Evolutionary conservation across 1,139 yeast genomes (phyloP), one percentile per base, ranked within the genome.

Genomic region (Saccharomyces hybrid): DNA sequence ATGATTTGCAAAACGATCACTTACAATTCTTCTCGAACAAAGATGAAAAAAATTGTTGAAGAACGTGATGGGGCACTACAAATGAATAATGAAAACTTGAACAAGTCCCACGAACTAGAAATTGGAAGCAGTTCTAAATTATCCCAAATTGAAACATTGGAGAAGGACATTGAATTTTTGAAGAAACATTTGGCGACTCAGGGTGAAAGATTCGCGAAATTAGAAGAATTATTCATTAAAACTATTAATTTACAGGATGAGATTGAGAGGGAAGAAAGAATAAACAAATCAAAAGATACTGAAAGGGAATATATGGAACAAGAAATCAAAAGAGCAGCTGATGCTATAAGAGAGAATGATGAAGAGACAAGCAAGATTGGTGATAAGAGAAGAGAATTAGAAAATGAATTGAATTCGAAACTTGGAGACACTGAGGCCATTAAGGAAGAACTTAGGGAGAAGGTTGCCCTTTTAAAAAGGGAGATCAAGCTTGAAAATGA

Each of bases 231-330:
- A 6, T 66, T 62, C 12, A 67, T 56, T 57, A 72, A 67, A 68
- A 77, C 67, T 65, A 77, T 79, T 59, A 75, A 61, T 58, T 69
- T 71, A 67, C 75, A 73, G 59, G 74, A 63, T 49, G 78, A 69
- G 63, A 72, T 71, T 49, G 75, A 68, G 60, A 74, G 59, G 56
- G 74, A 71, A 56, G 75, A 64, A 53, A 74, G 67, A 63, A 71
- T 65, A 65, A 72, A 58, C 54, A 75, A 64, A 55, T 76, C 68
- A 64, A 75, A 71, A 61, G 68, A 55, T 66, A 76, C 71, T 34
- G 97, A 89, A 62, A 80, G 77, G 55, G 79, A 75, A 53, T 89
- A 87, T 66, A 85, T 86, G 81, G 71, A 75, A 8, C 75, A 75
- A 44, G 96, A 90, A 68, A 80, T 83, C 54, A 76, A 76, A 51